Evolutionary conservation across 257 asterid genomes (phyloP), one percentile per base, ranked within the genome.

Genomic region (Solanum medicagineum): DNA sequence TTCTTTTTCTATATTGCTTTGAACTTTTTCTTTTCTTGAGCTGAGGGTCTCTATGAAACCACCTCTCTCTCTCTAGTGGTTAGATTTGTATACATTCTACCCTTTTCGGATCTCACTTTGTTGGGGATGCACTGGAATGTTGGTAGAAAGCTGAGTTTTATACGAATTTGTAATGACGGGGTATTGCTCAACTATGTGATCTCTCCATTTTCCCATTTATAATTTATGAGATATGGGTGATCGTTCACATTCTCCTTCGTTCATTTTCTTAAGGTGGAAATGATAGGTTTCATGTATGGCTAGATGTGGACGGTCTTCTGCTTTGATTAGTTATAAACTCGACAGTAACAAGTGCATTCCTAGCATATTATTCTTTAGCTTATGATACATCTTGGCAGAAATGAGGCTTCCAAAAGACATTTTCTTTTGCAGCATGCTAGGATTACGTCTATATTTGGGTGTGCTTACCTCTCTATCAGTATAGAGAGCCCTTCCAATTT

Each of bases 261-360:
- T 75, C 82, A 49, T 49, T 75, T 75, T 49, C 10, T 49, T 14
- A 75, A 49, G 82, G 44, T 49, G 45, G 62, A 75, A 70, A 75
- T 49, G 17, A 47, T 53, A 53, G 66, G 49, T 79, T 26, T 17
- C 83, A 51, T 77, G 60, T 49, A 75, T 75, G 81, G 62, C 60
- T 53, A 11, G 3, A 26, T 9, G 24, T 51, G 83, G 83, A 53
- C 47, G 26, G 51, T 24, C 17, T 51, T 62, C 6, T 49, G 45
- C 45, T 77, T 53, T 16, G 83, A n/a, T 77, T 70, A 75, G 44
- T 75, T 53, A 17, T 53, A 3, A 32, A 53, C 29, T 53, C 29
- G 26, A 57, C 15, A 79, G 49, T 7, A 10, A 53, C 7, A 51
- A 77, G 47, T 17, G 26, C 19, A 26, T 51, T 11, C 40, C 5